A percentile compares a stretch with the other conserved stretches of the same genome.
Conservation (phyloP, 2,329 filamentous ascomycete genomes). For the Trichoderma guizhouense region DNA sequence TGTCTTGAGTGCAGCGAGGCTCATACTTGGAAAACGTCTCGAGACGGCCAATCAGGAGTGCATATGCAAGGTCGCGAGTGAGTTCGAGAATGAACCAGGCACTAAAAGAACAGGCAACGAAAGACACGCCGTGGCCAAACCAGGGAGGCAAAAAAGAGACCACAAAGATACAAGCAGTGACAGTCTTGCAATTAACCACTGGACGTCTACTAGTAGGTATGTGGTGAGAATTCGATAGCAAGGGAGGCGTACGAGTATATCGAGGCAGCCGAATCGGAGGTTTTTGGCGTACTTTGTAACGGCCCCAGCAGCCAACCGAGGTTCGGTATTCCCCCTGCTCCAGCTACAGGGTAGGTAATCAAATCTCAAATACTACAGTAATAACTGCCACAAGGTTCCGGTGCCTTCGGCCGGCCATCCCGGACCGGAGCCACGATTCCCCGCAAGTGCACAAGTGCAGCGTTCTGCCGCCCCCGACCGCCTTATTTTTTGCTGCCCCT, state of each 20-base stretch:
- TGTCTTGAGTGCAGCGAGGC: constrained; percentile 48
- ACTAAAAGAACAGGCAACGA: background rate
- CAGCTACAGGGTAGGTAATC: background rate
- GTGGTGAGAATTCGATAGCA: no score
- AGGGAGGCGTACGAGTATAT: no score
- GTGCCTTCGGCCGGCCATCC: background rate
- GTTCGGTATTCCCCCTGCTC: background rate
- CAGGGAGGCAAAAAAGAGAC: background rate
- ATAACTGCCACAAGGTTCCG: background rate
- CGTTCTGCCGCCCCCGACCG: constrained; percentile 31
- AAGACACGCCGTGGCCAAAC: background rate
- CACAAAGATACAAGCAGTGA: background rate
- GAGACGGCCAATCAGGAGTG: background rate
- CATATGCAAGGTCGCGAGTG: background rate
- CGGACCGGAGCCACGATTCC: constrained; percentile 7
- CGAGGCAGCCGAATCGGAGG: no score
- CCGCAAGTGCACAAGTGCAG: background rate
- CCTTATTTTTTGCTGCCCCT: constrained; percentile 25
- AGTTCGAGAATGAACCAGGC: background rate
- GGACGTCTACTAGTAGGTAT: no score
- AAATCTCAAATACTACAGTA: no score
- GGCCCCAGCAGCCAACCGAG: background rate
- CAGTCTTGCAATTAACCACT: background rate
- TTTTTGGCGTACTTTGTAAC: no score
- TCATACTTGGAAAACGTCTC: constrained; percentile 16